These are phyloP conservation scores for Pterocarpus santalinus DNA, from an alignment of 306 rosid species.

Conservation along the genomic window DNA sequence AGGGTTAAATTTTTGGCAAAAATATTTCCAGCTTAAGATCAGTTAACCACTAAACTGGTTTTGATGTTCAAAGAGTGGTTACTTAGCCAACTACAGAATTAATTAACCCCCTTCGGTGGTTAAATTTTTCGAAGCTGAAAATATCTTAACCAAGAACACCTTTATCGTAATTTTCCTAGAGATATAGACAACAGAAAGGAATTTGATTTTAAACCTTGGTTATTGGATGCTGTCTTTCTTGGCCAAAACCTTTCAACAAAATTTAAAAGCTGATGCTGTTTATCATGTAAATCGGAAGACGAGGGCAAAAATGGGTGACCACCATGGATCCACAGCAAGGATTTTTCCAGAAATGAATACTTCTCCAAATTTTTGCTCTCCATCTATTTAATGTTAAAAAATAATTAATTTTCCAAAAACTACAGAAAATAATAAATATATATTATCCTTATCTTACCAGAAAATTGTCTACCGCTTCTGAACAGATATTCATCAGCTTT, in stretches of 20 bases:
- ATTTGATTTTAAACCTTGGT: conserved; percentile 57
- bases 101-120: neutral
- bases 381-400: conserved; percentile 50
- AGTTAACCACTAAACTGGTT: neutral
- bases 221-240: conserved; percentile 47
- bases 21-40: conserved; percentile 15
- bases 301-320: conserved; percentile 86
- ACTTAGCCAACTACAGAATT: neutral
- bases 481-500: conserved; percentile 61
- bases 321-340: conserved; percentile 88
- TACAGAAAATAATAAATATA: neutral
- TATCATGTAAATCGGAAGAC: conserved; percentile 63
- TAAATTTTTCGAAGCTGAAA: conserved; percentile 14
- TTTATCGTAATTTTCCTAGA: neutral
- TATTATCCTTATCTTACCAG: conserved; percentile 63
- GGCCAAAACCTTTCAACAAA: conserved; percentile 77
- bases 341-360: conserved; percentile 60
- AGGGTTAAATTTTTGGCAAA: neutral
- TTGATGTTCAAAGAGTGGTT: neutral
- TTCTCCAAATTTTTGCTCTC: conserved; percentile 58
- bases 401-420: conserved; percentile 34
- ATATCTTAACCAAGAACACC: conserved; percentile 7
- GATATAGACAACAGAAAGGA: conserved; percentile 36
- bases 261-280: conserved; percentile 62
- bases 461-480: conserved; percentile 60